These are phyloP conservation scores for Aegilops bicornis DNA, from an alignment of 176 grass and related monocot species.

Conservation along the genomic window DNA sequence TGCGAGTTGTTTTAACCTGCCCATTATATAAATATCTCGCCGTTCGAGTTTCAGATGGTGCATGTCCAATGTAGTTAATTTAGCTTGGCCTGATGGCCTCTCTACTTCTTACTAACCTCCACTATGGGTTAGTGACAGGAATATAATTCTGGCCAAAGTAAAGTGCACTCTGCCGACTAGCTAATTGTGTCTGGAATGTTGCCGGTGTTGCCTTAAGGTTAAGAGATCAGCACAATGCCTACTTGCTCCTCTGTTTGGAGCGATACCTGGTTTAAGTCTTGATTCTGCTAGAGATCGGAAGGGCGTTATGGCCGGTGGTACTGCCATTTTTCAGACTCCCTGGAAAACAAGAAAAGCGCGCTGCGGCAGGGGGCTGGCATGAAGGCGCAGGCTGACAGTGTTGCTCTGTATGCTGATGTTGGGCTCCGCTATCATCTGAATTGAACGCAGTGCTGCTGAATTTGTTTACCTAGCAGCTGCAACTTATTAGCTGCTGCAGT, in stretches of 20 bases:
- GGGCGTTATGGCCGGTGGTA: neutral
- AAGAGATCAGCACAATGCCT: neutral
- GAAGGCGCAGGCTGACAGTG: neutral
- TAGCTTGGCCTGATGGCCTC: too few species aligned
- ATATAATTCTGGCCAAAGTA: neutral
- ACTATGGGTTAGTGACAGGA: neutral
- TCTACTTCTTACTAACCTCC: too few species aligned
- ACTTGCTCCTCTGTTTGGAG: neutral
- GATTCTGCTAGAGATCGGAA: neutral
- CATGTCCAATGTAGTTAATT: too few species aligned
- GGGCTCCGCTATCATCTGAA: too few species aligned
- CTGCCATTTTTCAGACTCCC: neutral
- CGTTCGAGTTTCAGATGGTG: too few species aligned
- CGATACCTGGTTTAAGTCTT: neutral
- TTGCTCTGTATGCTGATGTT: too few species aligned
- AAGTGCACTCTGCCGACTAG: neutral
- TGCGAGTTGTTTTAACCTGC: neutral
- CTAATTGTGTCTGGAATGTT: neutral
- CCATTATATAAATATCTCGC: too few species aligned
- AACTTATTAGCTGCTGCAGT: too few species aligned
- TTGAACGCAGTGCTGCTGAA: too few species aligned
- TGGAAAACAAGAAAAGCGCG: neutral
- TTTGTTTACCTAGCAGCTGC: too few species aligned
- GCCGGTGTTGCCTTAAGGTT: neutral
- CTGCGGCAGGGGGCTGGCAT: neutral